phyloP scores from a whole-genome alignment of 768 basidiomycete genomes.

The Boletales sp. region DNA sequence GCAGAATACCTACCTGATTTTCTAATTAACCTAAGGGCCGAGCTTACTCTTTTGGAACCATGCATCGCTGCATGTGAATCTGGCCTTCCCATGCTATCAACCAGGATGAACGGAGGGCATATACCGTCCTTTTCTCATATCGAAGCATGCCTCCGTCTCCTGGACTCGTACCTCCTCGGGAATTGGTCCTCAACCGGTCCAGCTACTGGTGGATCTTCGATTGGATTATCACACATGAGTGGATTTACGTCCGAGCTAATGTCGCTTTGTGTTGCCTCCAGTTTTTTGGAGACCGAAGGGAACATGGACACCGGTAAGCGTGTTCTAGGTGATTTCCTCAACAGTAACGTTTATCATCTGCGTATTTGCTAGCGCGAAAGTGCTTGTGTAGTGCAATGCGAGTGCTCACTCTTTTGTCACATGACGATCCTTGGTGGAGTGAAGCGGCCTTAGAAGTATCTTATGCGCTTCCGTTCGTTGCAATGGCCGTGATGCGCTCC shows the following conservation, averaged over 20 bases:
- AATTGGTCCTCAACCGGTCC: constrained; percentile 41
- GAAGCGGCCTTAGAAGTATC: constrained; percentile 45
- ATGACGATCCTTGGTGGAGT: constrained; percentile 58
- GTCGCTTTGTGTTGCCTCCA: constrained; percentile 47
- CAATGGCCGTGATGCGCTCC: constrained; percentile 44
- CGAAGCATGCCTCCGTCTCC: constrained; percentile 52
- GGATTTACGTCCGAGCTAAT: constrained; percentile 46
- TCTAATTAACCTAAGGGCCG: constrained; percentile 31
- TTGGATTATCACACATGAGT: constrained; percentile 8
- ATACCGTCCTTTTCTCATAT: constrained; percentile 43
- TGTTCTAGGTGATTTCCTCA: neutral
- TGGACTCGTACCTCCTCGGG: constrained; percentile 62
- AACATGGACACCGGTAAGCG: constrained; percentile 16
- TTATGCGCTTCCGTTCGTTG: constrained; percentile 42
- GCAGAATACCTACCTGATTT: constrained; percentile 29
- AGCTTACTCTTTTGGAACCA: constrained; percentile 38
- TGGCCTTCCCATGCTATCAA: constrained; percentile 37
- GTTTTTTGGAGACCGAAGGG: constrained; percentile 25
- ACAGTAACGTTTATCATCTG: neutral
- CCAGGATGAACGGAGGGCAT: constrained; percentile 13
- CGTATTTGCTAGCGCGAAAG: constrained; percentile 31
- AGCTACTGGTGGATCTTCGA: constrained; percentile 12
- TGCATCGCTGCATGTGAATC: constrained; percentile 38
- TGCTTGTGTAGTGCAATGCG: constrained; percentile 60
- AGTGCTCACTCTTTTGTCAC: constrained; percentile 69